Conservation (phyloP, 140 eudicot genomes). For the Senecio squalidus region DNA sequence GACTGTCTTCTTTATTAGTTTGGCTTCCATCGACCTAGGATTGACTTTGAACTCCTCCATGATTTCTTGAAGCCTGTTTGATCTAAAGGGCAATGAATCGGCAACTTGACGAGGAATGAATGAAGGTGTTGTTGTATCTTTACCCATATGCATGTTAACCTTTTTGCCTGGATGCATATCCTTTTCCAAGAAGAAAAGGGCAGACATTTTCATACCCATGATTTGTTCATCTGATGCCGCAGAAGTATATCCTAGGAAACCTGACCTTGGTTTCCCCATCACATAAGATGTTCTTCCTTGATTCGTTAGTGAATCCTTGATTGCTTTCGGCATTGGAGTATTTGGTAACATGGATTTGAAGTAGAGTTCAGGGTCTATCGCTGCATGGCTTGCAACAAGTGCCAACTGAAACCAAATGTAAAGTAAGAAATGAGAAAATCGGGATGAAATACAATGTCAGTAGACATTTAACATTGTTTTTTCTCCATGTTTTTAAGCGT, state of each 20-base stretch:
- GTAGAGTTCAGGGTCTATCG: not conserved
- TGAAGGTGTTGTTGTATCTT: constrained; percentile 20
- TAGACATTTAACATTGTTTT: not conserved
- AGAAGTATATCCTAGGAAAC: not conserved
- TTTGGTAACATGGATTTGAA: constrained; percentile 8
- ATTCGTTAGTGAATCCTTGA: constrained; percentile 3
- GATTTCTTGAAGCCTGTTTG: constrained; percentile 35
- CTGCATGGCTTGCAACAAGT: not conserved
- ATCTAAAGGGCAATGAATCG: constrained; percentile 41
- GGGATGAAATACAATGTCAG: not conserved
- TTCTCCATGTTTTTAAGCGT: too few species aligned
- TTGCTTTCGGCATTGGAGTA: constrained; percentile 2
- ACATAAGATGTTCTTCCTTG: constrained; percentile 10
- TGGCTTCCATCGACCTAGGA: constrained; percentile 38
- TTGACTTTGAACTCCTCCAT: constrained; percentile 26
- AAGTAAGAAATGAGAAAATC: not conserved
- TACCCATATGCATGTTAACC: constrained; percentile 38
- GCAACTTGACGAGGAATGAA: constrained; percentile 51
- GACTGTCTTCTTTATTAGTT: constrained; percentile 34
- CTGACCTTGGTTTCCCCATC: constrained; percentile 2
- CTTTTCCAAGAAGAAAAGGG: constrained; percentile 51
- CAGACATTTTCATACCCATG: constrained; percentile 31
- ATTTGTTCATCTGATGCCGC: constrained; percentile 45
- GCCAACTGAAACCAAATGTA: not conserved
- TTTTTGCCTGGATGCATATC: constrained; percentile 31